These are phyloP conservation scores for Acacia crassicarpa DNA, from an alignment of 306 rosid genomes.

Conservation along the genomic window DNA sequence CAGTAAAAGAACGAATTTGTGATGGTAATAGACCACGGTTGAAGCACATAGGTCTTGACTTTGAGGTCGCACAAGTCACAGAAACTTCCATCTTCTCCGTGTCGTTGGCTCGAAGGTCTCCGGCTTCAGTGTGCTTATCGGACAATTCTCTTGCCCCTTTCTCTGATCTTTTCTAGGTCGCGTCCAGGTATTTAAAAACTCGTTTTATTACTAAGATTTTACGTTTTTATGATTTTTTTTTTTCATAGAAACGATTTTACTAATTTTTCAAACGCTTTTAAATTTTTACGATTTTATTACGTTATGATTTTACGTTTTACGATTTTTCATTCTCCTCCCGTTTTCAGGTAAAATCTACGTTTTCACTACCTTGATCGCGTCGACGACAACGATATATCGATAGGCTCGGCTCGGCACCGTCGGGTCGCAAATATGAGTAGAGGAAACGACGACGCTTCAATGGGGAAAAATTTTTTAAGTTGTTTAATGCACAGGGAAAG, in stretches of 20 bases:
- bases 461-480: too few species aligned
- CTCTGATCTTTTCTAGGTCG: background rate
- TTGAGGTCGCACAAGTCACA: slow-evolving; percentile 47
- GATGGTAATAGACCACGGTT: slow-evolving; percentile 43
- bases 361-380: too few species aligned
- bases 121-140: background rate
- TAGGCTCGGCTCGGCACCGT: background rate
- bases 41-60: slow-evolving; percentile 42
- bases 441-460: background rate
- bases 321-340: too few species aligned
- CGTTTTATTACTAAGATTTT: too few species aligned
- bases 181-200: too few species aligned
- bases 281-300: too few species aligned
- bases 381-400: background rate
- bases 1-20: slow-evolving; percentile 37
- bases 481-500: too few species aligned
- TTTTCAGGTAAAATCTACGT: too few species aligned
- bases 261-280: too few species aligned
- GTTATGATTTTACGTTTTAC: too few species aligned
- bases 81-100: slow-evolving; percentile 48
- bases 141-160: background rate
- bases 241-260: too few species aligned
- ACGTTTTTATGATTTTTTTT: too few species aligned
- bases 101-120: background rate
- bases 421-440: background rate